These are phyloP conservation scores for Lepidium campestre DNA, from an alignment of 441 rosid genomes.

Conservation along the genomic window DNA sequence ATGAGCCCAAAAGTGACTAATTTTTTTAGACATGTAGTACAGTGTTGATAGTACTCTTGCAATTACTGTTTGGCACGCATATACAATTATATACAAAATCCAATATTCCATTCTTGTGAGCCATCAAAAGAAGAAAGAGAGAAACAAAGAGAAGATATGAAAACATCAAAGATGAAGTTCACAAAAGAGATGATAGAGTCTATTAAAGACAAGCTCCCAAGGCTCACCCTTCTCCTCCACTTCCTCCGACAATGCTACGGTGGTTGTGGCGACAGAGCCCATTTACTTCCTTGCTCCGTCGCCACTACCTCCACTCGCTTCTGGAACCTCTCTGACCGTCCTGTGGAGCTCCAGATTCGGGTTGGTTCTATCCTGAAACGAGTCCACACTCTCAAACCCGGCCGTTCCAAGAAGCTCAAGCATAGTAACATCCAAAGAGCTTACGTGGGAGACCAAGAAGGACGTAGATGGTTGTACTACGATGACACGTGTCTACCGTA, in stretches of 20 bases:
- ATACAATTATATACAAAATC: not conserved
- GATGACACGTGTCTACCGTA: slow-evolving; percentile 83
- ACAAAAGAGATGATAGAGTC: slow-evolving; percentile 34
- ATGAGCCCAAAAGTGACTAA: not conserved
- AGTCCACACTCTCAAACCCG: slow-evolving; percentile 79
- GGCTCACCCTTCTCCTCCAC: slow-evolving; percentile 40
- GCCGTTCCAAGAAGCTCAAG: slow-evolving; percentile 65
- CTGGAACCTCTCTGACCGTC: slow-evolving; percentile 72
- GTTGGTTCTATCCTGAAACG: slow-evolving; percentile 79
- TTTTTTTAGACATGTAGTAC: too few species aligned
- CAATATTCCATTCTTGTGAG: slow-evolving; percentile 8
- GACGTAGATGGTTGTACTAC: slow-evolving; percentile 58
- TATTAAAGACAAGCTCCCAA: slow-evolving; percentile 37
- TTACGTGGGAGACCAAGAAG: slow-evolving; percentile 44
- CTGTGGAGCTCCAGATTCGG: slow-evolving; percentile 73
- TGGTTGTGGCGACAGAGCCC: slow-evolving; percentile 66
- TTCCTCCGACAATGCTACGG: slow-evolving; percentile 69
- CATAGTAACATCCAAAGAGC: slow-evolving; percentile 77
- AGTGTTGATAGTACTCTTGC: not conserved
- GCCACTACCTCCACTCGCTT: slow-evolving; percentile 39
- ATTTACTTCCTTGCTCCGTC: slow-evolving; percentile 25
- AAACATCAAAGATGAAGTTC: slow-evolving; percentile 33
- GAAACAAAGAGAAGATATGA: not conserved
- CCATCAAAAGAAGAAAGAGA: slow-evolving; percentile 10
- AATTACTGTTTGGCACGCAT: not conserved